Conservation (phyloP, 257 asterid species). For the Jaltomata sinuosa region DNA sequence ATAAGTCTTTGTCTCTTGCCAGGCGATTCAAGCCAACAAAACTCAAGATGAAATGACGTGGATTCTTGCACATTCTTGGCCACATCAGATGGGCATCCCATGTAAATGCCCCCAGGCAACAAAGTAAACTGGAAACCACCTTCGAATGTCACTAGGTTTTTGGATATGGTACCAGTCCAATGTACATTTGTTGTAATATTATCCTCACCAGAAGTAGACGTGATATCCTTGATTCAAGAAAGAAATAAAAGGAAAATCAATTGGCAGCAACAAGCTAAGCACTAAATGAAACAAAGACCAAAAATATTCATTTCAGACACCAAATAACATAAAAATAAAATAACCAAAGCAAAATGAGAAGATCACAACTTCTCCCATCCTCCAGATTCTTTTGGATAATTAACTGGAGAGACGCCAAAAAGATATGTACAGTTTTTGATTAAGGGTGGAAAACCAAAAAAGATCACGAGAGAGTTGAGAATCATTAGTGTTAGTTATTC, state of each 20-base stretch:
- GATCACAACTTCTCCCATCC: neutral
- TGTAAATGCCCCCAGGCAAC: conserved; percentile 78
- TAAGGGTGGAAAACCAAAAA: neutral
- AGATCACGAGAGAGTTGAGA: neutral
- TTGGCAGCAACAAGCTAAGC: neutral
- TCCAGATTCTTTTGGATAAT: neutral
- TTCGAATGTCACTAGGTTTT: conserved; percentile 49
- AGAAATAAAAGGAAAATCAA: neutral
- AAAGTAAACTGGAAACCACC: conserved; percentile 68
- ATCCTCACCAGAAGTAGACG: conserved; percentile 30
- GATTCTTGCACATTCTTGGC: conserved; percentile 73
- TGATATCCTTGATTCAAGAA: conserved; percentile 44
- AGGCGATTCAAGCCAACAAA: conserved; percentile 85
- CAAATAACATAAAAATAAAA: neutral
- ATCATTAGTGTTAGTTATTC: neutral
- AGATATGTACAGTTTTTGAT: neutral
- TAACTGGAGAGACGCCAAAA: neutral
- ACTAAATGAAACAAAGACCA: too few relatives aligned
- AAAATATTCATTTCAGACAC: neutral
- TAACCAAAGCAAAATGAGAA: neutral
- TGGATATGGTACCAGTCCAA: conserved; percentile 69
- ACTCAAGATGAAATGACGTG: conserved; percentile 75
- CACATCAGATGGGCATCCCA: conserved; percentile 82
- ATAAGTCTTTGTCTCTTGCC: conserved; percentile 73
- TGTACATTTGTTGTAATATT: conserved; percentile 63